These are phyloP conservation scores for Microstroma glucosiphilum DNA, from an alignment of 1,284 basidiomycete genomes.

Conservation along the genomic window DNA sequence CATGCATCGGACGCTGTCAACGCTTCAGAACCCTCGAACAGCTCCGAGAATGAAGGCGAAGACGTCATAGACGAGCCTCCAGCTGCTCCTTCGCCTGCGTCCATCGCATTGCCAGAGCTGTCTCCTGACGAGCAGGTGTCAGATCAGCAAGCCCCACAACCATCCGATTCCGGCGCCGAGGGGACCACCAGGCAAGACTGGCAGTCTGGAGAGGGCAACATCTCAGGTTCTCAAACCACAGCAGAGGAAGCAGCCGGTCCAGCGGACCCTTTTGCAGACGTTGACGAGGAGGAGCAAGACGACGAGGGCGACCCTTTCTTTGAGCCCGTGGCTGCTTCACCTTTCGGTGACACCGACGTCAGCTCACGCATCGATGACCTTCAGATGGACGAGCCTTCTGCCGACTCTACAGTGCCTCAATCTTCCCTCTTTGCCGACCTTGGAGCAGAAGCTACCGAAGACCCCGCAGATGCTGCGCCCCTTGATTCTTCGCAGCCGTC, in stretches of 20 bases:
- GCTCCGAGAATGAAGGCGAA: background rate
- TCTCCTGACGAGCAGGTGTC: background rate
- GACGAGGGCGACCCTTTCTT: background rate
- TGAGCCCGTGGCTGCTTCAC: too few species aligned
- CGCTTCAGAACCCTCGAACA: background rate
- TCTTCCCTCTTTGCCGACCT: background rate
- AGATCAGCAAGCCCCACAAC: background rate
- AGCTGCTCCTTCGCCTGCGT: background rate
- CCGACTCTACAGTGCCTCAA: background rate
- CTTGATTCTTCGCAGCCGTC: background rate
- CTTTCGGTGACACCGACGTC: too few species aligned
- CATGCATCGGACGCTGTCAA: background rate
- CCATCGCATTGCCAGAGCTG: slow-evolving; percentile 1
- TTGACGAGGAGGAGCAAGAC: background rate
- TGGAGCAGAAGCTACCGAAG: background rate
- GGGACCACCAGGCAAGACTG: background rate
- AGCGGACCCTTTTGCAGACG: background rate
- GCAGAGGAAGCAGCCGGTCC: background rate
- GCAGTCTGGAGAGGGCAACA: background rate
- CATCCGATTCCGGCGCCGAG: background rate
- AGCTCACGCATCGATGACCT: too few species aligned
- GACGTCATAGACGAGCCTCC: background rate
- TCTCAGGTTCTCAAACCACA: background rate
- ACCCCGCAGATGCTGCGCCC: background rate
- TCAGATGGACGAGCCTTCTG: background rate